phyloP scores from a whole-genome alignment of 257 asterid genomes.

The Anisodus acutangulus region DNA sequence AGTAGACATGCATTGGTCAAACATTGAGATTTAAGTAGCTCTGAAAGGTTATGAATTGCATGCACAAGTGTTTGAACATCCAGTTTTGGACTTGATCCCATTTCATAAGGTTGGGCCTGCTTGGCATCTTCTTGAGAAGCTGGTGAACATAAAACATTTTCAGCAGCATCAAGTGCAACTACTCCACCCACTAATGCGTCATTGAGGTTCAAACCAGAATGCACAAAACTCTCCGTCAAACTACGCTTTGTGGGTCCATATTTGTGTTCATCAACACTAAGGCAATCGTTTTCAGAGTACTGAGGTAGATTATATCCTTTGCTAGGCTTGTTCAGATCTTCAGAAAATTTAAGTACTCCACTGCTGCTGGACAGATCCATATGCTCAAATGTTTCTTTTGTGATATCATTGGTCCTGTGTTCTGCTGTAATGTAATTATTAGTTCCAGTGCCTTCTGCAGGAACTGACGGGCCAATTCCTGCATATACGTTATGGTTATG shows the following conservation, averaged over 20 bases:
- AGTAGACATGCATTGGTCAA: conserved; percentile 48
- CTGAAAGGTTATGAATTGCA: conserved; percentile 67
- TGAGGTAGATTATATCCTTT: conserved; percentile 40
- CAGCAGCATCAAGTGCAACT: conserved; percentile 82
- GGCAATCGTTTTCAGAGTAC: conserved; percentile 34
- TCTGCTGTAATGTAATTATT: conserved; percentile 43
- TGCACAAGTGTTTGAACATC: conserved; percentile 55
- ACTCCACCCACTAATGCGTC: conserved; percentile 62
- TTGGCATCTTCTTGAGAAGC: conserved; percentile 71
- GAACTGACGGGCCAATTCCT: conserved; percentile 35
- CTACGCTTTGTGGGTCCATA: conserved; percentile 27
- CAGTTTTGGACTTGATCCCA: conserved; percentile 47
- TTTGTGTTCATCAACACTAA: no score
- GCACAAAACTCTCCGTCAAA: conserved; percentile 30
- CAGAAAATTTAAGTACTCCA: conserved; percentile 44
- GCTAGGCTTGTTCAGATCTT: conserved; percentile 41
- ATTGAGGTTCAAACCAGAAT: conserved; percentile 43
- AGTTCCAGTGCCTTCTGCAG: conserved; percentile 38
- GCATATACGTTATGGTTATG: conserved; percentile 42
- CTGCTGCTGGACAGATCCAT: conserved; percentile 37
- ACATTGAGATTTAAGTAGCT: conserved; percentile 56
- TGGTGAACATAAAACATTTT: conserved; percentile 75
- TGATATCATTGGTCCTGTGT: conserved; percentile 38
- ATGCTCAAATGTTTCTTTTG: conserved; percentile 35
- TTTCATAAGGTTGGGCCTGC: conserved; percentile 31